Evolutionary conservation across 1,284 basidiomycete species (phyloP), one percentile per base, ranked within the genome.

Genomic region (Cryptococcus floricola): DNA sequence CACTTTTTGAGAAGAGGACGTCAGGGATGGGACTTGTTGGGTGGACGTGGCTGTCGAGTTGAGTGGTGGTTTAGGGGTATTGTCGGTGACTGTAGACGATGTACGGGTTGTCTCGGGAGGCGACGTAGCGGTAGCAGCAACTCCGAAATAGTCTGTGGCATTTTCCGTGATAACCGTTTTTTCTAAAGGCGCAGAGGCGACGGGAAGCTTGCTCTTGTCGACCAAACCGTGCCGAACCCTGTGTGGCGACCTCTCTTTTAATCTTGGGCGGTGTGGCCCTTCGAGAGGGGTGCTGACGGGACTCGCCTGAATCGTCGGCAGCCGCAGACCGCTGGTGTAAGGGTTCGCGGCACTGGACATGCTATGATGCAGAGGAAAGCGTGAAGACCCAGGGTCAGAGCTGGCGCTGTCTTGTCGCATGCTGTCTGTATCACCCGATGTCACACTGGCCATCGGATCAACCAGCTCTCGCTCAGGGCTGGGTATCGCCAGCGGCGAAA

Each of bases 381-480:
- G 47, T 4, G 62, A 58, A 8, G 62, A 54, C 16, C 68, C 68
- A 9, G 70, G 65, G 58, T 71, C 70, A 7, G 71, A 73, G 43
- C 64, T 70, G 0, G 68, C 56, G 50, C 66, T 68, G 9, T 60
- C 58, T 19, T 54, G 56, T 47, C 56, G 31, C 14, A 48, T 53
- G 37, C 37, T 53, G 13, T 50, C 56, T 14, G 63, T 83, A 5
- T 85, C 80, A 8, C 84, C 82, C 14, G 41, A 9, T 18, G 87
- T 52, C 18, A 64, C 47, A 4, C 60, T 60, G 4, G 69, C 83
- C 84, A 92, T 85, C 0, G 90, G 90, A 71, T 92, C 90, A 7
- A 85, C 85, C 31, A 93, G 81, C 68, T 93, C 90, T 64, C 88
- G 85, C 69, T 93, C 91, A 0, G 91, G 91, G 34, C 87, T 89